Base-by-base conservation (phyloP, 169 alveolate species). In the Babesia caballi region DNA sequence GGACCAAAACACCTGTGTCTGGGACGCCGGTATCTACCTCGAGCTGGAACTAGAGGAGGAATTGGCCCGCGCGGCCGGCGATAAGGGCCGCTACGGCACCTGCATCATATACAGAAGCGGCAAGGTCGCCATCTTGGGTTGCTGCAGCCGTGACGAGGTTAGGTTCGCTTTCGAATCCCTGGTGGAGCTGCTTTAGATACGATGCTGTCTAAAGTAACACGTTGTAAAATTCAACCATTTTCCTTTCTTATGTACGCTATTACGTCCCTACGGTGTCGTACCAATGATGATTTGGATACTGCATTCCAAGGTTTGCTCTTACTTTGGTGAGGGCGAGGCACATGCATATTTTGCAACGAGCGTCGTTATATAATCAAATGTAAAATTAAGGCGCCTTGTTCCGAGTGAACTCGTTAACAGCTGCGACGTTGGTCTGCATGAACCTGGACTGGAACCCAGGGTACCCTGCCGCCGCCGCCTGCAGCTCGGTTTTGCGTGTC, bases 41-140 rank as follows among this genome's bases (percentile, higher is more conserved):
- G 85, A 75, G 33, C 69, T 65, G 25, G 78, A 60, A 32, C 63
- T 78, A 27, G 87, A 78, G 46, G 50, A 19, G 19, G 87, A 78
- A 35, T 46, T 74, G 6, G 61, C 52, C 9, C 61, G 41, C 14
- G 4, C 61, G 7, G 51, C 42, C 25, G 23, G 14, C 9, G 28
- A 40, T 3, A 49, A 44, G 23, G 33, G 23, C 19, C 68, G 70
- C 14, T 32, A 30, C 21, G 73, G 74, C 30, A 65, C 87, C 23
- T 78, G 87, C 35, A 58, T 78, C 14, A 58, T 78, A 27, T 78
- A 65, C 76, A 58, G 61, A 17, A 78, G 87, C 30, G 87, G 87
- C 15, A 78, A 78, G 36, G 38, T 68, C 23, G 73, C 47, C 67
- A 78, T 78, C 11, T 49, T 66, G 44, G 87, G 87, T 28, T 78